These are phyloP conservation scores for Penicillium sp. DNA, from an alignment of 2,329 filamentous ascomycete genomes.

Conservation along the genomic window DNA sequence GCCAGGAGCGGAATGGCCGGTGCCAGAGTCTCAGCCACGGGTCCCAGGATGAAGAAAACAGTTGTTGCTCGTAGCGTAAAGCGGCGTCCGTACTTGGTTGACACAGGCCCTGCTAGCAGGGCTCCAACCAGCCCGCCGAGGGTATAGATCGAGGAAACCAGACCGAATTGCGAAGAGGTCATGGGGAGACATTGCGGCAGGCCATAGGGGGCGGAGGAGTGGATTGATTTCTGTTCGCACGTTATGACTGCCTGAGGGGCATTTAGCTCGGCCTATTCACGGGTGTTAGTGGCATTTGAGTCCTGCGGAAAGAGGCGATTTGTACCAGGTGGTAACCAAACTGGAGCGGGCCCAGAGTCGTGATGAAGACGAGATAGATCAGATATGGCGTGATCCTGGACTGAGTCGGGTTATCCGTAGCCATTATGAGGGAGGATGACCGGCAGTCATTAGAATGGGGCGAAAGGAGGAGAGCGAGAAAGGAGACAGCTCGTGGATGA, in stretches of 20 bases:
- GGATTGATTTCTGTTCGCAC: conserved; percentile 62
- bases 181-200: conserved; percentile 78
- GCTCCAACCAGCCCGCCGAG: conserved; percentile 83
- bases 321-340: conserved; percentile 89
- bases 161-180: conserved; percentile 73
- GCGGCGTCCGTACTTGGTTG: conserved; percentile 70
- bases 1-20: conserved; percentile 63
- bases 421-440: conserved; percentile 19
- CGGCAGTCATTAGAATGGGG: not conserved
- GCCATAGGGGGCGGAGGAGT: conserved; percentile 18
- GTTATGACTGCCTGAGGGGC: conserved; percentile 91
- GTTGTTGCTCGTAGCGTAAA: conserved; percentile 73
- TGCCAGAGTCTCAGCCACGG: conserved; percentile 68
- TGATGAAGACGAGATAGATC: conserved; percentile 67
- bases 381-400: conserved; percentile 66
- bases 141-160: conserved; percentile 86
- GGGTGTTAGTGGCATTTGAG: not conserved
- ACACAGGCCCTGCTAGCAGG: conserved; percentile 71
- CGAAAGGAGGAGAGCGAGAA: not conserved
- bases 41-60: conserved; percentile 70
- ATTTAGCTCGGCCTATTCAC: conserved; percentile 77
- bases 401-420: conserved; percentile 14
- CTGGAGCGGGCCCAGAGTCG: conserved; percentile 82
- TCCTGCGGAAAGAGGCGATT: conserved; percentile 3
- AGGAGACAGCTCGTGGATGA: not conserved